Evolutionary conservation across 1,284 basidiomycete genomes (phyloP).

Genomic region (Peniophora sp.): DNA sequence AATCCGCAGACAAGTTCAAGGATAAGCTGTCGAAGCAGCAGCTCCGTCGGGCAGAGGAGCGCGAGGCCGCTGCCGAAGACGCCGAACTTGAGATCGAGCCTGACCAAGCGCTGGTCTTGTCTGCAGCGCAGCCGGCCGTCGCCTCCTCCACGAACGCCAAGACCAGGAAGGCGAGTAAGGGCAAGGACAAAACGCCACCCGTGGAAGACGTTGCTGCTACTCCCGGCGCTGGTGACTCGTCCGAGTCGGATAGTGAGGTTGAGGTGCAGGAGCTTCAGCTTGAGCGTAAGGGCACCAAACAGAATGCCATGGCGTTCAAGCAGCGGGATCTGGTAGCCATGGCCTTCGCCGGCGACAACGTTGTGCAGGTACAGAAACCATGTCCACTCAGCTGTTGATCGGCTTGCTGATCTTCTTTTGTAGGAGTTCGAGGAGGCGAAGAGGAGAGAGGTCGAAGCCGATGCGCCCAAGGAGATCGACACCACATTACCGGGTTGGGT

Average conservation of each 20-base stretch:
- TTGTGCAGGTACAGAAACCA: constrained; percentile 61
- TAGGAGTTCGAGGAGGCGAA: constrained; percentile 87
- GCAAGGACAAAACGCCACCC: constrained; percentile 3
- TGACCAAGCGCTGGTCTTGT: constrained; percentile 36
- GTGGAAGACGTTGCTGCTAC: neutral
- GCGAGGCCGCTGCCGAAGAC: constrained; percentile 57
- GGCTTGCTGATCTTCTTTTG: constrained; percentile 6
- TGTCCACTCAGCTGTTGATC: neutral
- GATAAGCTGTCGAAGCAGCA: constrained; percentile 61
- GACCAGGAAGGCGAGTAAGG: constrained; percentile 8
- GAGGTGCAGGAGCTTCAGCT: constrained; percentile 52
- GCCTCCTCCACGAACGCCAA: constrained; percentile 8
- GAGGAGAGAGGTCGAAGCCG: constrained; percentile 66
- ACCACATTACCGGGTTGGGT: constrained; percentile 95
- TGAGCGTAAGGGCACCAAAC: constrained; percentile 35
- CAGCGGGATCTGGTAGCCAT: constrained; percentile 88
- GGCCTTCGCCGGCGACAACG: constrained; percentile 96
- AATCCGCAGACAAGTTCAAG: constrained; percentile 53
- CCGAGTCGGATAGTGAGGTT: constrained; percentile 56
- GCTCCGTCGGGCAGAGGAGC: constrained; percentile 45
- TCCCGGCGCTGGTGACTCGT: constrained; percentile 33
- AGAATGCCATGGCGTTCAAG: constrained; percentile 60
- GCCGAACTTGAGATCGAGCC: constrained; percentile 71
- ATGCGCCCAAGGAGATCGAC: constrained; percentile 83
- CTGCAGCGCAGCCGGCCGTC: constrained; percentile 14